Base-by-base conservation (phyloP, 805 yeast genomes). In the Myxozyma udenii region DNA sequence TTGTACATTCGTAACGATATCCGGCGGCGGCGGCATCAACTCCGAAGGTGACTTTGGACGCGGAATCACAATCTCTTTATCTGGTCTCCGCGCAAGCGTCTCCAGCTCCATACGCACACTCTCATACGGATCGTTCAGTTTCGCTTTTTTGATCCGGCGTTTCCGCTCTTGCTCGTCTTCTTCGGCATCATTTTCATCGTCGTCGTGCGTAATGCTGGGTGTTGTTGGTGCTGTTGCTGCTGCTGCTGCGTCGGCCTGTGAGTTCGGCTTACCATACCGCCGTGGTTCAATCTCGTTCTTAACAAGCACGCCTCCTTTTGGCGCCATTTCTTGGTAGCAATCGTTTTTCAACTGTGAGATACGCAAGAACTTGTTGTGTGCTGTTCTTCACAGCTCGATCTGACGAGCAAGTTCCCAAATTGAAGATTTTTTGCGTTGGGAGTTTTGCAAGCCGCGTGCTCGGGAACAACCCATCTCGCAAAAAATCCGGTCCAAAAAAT, bases 1-100 rank as follows among this genome's bases (percentile, higher is more conserved):
- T 16, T 65, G 60, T 16, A 64, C 62, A 38, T 64, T 64, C 28
- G 50, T 54, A 16, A 65, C 58, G 25, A 66, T 50, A 22, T 62
- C 69, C n/a, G 62, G 64, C 28, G 63, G 68, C 18, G 62, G 61
- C 19, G 65, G 44, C 40, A 28, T 30, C 21, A 41, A 30, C n/a
- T 30, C 44, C 9, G 48, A 41, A 37, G 50, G 57, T 16, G 53
- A 33, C 3, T 28, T 46, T 18, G 58, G 53, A 4, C 52, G 47
- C 16, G 57, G 59, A 21, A 52, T 41, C 19, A 22, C 43, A 22
- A 55, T 53, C 30, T 21, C 33, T 25, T 28, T 18, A 11, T 55
- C 46, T 12, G 59, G 59, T 16, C 49, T 24, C 32, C 32, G 44
- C 11, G 46, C 14, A 19, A 55, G 53, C 24, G 41, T 24, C 4